Conservation (phyloP, 331 rosid genomes). For the Phaseolus coccineus region DNA sequence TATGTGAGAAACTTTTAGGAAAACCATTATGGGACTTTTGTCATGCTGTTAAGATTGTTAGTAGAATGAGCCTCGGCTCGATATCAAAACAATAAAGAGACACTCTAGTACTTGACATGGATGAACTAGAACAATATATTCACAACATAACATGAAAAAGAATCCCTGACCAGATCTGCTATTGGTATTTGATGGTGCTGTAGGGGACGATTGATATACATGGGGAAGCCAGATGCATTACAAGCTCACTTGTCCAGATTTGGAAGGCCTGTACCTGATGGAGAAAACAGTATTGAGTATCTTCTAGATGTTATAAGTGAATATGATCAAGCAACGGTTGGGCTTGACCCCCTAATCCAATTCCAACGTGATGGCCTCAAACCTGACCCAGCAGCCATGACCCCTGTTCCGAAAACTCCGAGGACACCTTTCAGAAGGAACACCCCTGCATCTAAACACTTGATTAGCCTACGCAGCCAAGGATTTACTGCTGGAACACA, state of each 20-base stretch:
- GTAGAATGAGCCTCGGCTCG: background rate
- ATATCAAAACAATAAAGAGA: no score
- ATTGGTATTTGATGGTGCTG: conserved; percentile 25
- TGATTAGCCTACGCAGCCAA: conserved; percentile 63
- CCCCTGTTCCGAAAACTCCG: conserved; percentile 59
- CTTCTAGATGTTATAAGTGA: conserved; percentile 83
- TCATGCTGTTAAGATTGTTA: conserved; percentile 4
- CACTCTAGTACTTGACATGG: background rate
- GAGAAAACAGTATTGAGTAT: conserved; percentile 78
- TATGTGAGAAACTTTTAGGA: background rate
- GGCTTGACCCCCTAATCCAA: conserved; percentile 74
- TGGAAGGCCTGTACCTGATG: conserved; percentile 87
- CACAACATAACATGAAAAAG: background rate
- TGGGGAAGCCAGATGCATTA: conserved; percentile 76
- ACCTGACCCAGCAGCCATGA: conserved; percentile 66
- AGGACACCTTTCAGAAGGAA: conserved; percentile 51
- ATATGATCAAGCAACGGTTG: conserved; percentile 82
- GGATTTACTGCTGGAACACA: conserved; percentile 63
- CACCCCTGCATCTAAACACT: conserved; percentile 59
- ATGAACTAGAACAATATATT: background rate
- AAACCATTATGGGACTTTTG: background rate
- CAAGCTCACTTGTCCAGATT: conserved; percentile 68
- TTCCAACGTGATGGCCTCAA: conserved; percentile 74
- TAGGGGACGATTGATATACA: conserved; percentile 82
- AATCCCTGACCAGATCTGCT: conserved; percentile 25